Conservation (phyloP, 257 asterid species). For the Forsythia viridissima region DNA sequence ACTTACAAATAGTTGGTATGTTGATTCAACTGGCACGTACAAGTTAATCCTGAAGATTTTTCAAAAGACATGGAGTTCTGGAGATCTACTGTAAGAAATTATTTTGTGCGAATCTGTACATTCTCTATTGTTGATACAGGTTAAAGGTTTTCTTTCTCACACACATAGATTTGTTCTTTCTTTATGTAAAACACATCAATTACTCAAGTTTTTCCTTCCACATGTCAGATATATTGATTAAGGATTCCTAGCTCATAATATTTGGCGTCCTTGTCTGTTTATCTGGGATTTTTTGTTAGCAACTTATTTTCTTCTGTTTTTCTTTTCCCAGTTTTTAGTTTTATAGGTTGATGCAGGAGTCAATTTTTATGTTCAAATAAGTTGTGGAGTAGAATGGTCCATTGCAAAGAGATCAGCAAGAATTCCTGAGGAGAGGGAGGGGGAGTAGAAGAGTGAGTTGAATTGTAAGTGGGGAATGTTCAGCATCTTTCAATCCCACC, state of each 20-base stretch:
- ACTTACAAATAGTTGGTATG: conserved; percentile 11
- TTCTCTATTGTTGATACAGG: too few species aligned
- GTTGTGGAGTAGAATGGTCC: conserved; percentile 8
- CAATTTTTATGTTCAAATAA: neutral
- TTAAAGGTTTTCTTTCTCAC: too few species aligned
- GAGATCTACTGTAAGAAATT: conserved; percentile 73
- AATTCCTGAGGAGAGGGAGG: conserved; percentile 23
- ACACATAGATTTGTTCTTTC: too few species aligned
- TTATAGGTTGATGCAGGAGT: conserved; percentile 11
- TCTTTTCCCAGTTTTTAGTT: neutral
- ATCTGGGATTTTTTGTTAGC: neutral
- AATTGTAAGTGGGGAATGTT: conserved; percentile 60
- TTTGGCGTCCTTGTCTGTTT: too few species aligned
- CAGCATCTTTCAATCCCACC: conserved; percentile 47
- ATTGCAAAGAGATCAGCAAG: conserved; percentile 53
- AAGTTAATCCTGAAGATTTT: conserved; percentile 71
- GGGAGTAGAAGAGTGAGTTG: conserved; percentile 33
- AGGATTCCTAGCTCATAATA: too few species aligned
- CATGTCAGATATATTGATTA: too few species aligned
- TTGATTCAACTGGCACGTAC: conserved; percentile 38
- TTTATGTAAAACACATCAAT: too few species aligned
- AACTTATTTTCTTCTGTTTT: neutral
- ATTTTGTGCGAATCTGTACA: conserved; percentile 34
- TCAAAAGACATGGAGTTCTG: conserved; percentile 67
- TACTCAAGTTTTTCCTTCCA: too few species aligned